These are phyloP conservation scores for Microcyclospora pomicola DNA, from an alignment of 2,329 filamentous ascomycete species.

Conservation along the genomic window DNA sequence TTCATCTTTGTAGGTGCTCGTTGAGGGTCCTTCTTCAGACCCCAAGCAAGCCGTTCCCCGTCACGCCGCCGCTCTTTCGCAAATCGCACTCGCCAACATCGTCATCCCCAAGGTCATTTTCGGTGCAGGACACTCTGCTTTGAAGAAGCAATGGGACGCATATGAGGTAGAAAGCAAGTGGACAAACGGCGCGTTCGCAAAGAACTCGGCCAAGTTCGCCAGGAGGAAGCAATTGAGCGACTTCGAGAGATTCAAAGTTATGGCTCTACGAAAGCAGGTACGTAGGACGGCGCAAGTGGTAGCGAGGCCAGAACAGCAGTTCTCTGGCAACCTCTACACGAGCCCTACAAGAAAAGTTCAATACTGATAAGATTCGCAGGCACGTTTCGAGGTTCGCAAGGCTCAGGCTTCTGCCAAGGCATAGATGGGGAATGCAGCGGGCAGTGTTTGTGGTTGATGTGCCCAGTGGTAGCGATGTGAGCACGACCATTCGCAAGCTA, in stretches of 20 bases:
- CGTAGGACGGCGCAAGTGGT: constrained; percentile 21
- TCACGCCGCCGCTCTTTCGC: constrained; percentile 69
- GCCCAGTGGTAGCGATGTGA: too few species aligned
- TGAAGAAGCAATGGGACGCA: constrained; percentile 86
- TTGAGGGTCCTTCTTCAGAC: constrained; percentile 84
- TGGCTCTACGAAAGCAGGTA: constrained; percentile 98
- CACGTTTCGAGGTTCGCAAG: constrained; percentile 95
- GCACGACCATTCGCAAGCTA: too few species aligned
- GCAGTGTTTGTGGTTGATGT: too few species aligned
- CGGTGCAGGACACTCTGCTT: constrained; percentile 63
- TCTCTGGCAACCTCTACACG: neutral
- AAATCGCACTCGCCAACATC: constrained; percentile 80
- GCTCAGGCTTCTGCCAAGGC: constrained; percentile 85
- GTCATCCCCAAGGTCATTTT: constrained; percentile 76
- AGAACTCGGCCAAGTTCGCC: constrained; percentile 76
- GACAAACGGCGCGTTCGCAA: constrained; percentile 81
- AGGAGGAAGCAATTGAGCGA: constrained; percentile 86
- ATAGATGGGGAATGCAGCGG: constrained; percentile 12
- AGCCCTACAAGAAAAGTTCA: neutral
- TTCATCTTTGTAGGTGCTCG: constrained; percentile 57
- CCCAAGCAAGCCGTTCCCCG: constrained; percentile 68
- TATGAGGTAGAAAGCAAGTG: constrained; percentile 86
- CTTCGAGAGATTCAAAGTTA: constrained; percentile 99
- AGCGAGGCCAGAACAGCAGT: neutral
- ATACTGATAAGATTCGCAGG: constrained; percentile 12